phyloP scores from a whole-genome alignment of 1,284 basidiomycete genomes.

The Rhodofomes roseus region DNA sequence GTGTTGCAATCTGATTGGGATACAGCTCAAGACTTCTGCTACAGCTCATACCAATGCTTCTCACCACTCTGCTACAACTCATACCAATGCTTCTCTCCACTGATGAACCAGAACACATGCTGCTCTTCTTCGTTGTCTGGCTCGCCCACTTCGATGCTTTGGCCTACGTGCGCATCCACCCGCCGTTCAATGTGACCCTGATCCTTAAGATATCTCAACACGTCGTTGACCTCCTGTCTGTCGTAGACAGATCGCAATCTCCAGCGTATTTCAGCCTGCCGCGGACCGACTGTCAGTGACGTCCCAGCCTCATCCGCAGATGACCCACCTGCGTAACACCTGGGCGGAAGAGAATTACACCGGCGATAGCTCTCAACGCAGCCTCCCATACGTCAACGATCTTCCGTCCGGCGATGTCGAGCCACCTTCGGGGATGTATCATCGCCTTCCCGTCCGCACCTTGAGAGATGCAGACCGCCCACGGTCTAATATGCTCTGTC shows the following conservation, averaged over 20 bases:
- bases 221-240: constrained; percentile 67
- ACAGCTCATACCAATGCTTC: constrained; percentile 52
- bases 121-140: constrained; percentile 51
- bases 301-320: neutral
- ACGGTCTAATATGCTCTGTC: constrained; percentile 44
- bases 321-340: constrained; percentile 67
- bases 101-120: constrained; percentile 41
- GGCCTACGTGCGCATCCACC: constrained; percentile 21
- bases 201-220: constrained; percentile 52
- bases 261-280: constrained; percentile 64
- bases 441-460: constrained; percentile 26
- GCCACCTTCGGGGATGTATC: constrained; percentile 70
- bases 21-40: no score
- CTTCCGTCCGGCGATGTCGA: constrained; percentile 63
- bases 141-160: constrained; percentile 12
- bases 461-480: constrained; percentile 54
- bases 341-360: constrained; percentile 63
- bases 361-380: constrained; percentile 62
- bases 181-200: constrained; percentile 41
- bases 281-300: neutral
- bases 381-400: constrained; percentile 66
- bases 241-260: constrained; percentile 68
- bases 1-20: no score
- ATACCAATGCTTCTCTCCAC: constrained; percentile 52
- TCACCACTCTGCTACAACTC: constrained; percentile 32